Evolutionary conservation across 768 basidiomycete genomes (phyloP).

Genomic region (Mycena vulgaris): DNA sequence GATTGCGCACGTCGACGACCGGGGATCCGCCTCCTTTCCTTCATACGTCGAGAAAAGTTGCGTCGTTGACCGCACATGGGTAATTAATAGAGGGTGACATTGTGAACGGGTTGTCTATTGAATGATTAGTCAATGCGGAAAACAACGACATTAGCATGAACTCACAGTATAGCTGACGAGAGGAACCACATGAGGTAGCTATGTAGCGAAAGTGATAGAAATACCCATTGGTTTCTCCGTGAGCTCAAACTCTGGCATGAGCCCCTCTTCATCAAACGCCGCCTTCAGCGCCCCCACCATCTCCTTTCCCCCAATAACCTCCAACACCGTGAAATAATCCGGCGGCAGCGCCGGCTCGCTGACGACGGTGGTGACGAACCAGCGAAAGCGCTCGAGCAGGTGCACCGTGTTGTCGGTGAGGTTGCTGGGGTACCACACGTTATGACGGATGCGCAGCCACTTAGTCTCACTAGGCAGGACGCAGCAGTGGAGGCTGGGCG

Average conservation of each 20-base stretch:
- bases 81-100: too few relatives aligned
- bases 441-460: background rate
- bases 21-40: too few relatives aligned
- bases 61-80: too few relatives aligned
- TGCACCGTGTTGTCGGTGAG: background rate
- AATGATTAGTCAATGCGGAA: too few relatives aligned
- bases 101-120: too few relatives aligned
- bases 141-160: too few relatives aligned
- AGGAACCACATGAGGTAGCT: too few relatives aligned
- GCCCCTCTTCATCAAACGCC: background rate
- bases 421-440: constrained; percentile 12
- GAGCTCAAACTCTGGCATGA: background rate
- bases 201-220: too few relatives aligned
- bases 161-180: too few relatives aligned
- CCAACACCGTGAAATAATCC: constrained; percentile 2
- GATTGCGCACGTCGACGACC: too few relatives aligned
- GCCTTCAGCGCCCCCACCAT: background rate
- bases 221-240: background rate
- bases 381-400: background rate
- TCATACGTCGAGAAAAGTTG: too few relatives aligned
- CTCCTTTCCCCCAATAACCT: background rate
- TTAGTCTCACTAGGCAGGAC: constrained; percentile 2
- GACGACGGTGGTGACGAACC: constrained; percentile 10
- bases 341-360: background rate
- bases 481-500: background rate